Conservation (phyloP, 179 eudicot species). For the Vitellaria paradoxa region DNA sequence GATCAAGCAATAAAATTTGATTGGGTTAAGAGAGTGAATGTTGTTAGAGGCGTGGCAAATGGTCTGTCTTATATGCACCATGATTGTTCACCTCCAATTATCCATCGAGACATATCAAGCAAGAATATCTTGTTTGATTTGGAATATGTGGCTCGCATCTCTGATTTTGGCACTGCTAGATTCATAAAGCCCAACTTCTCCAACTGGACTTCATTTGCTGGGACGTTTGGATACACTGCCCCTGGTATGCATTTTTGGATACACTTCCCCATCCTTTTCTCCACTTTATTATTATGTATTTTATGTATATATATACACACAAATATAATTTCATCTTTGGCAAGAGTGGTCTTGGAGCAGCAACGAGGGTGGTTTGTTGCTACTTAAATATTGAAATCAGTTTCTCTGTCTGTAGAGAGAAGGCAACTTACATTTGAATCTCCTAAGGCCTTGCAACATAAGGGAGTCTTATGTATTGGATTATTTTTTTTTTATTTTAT, state of each 20-base stretch:
- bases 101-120: not conserved
- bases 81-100: not conserved
- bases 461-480: no score
- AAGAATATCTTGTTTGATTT: not conserved
- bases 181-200: not conserved
- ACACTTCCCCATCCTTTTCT: no score
- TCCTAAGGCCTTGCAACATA: no score
- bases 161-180: conserved; percentile 2
- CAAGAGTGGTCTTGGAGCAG: no score
- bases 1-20: not conserved
- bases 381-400: no score
- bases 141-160: not conserved
- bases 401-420: no score
- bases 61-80: not conserved
- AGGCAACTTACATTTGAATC: no score
- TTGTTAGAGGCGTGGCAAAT: not conserved
- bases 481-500: conserved; percentile 26
- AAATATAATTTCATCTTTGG: no score
- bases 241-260: not conserved
- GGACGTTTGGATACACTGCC: not conserved
- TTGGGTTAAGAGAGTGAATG: not conserved
- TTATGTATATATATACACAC: no score
- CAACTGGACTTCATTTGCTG: not conserved
- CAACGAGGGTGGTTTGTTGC: no score
- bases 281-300: no score